Base-by-base conservation (phyloP, 2,329 filamentous ascomycete species). In the Plenodomus biglobosus region DNA sequence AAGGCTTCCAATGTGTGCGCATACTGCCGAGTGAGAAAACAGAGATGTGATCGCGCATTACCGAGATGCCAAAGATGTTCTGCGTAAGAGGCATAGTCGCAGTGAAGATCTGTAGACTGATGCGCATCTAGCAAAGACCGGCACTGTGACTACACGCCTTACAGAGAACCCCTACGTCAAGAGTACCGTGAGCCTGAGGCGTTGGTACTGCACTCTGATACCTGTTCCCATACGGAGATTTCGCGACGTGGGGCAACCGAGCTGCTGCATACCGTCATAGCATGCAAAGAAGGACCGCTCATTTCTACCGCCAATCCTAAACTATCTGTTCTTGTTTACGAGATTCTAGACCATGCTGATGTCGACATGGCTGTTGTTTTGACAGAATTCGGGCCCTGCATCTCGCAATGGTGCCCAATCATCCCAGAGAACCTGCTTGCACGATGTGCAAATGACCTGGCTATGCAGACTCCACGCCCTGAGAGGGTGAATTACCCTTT, bases 401-500 rank as follows among this genome's bases (percentile, higher is more conserved):
- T 58, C 13, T 50, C 55, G 22, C 52, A 58, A 39, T 58, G 52
- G 55, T 53, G 53, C 46, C 55, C 52, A 21, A 42, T 58, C n/a
- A 32, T 53, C 8, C 35, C 34, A 3, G 50, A 48, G 18, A 46
- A 53, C 15, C 34, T 50, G 8, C 43, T 56, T 24, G 36, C 38
- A 8, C 38, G 44, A 8, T 43, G 42, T 16, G 38, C 19, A 8
- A 22, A 46, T 22, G 42, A 46, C 37, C 17, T 49, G 15, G 35
- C 48, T 16, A 27, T 24, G 34, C 42, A 36, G 18, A 20, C 35
- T 5, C 46, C 18, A 8, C 20, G 30, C 8, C 42, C 30, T 40
- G 40, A 48, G 18, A 40, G 38, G 38, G 42, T 50, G 5, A 40
- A 38, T 5, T 34, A 42, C 19, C 49, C 55, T 7, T 20, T 56